phyloP scores from a whole-genome alignment of 129 eudicot genomes.

The Ambrosia artemisiifolia region DNA sequence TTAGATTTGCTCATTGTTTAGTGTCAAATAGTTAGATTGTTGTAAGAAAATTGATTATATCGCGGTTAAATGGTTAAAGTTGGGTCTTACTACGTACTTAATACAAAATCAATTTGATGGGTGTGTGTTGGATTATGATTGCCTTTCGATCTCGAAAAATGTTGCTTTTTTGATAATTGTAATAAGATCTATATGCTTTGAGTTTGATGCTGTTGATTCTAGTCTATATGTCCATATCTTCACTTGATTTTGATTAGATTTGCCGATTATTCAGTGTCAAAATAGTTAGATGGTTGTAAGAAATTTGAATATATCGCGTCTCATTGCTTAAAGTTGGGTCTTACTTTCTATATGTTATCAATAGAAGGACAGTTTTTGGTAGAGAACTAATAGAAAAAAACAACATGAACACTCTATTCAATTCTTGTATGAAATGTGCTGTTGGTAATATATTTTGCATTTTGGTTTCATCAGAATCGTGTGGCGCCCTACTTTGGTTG shows the following conservation, averaged over 20 bases:
- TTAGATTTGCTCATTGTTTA: too few species aligned
- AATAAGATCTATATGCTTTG: not conserved
- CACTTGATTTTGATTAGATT: not conserved
- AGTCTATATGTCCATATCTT: not conserved
- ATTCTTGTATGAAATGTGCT: too few species aligned
- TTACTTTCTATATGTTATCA: too few species aligned
- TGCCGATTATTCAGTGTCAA: too few species aligned
- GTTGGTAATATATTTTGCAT: not conserved
- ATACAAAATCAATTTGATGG: not conserved
- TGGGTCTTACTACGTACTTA: too few species aligned
- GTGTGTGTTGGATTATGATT: not conserved
- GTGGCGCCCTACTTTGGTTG: conserved; percentile 83
- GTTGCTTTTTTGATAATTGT: not conserved
- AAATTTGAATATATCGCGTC: not conserved
- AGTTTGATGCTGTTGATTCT: conserved; percentile 1
- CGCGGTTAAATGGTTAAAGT: not conserved
- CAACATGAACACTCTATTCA: too few species aligned
- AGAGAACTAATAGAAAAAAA: too few species aligned
- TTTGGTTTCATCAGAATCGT: conserved; percentile 56
- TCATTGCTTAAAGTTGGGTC: too few species aligned
- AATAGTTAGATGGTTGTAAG: not conserved
- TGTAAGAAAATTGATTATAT: not conserved
- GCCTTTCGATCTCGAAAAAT: not conserved
- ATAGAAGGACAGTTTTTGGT: too few species aligned
- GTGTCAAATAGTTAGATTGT: not conserved